phyloP scores from a whole-genome alignment of 1,284 basidiomycete genomes.

The Anthracocystis setariae region DNA sequence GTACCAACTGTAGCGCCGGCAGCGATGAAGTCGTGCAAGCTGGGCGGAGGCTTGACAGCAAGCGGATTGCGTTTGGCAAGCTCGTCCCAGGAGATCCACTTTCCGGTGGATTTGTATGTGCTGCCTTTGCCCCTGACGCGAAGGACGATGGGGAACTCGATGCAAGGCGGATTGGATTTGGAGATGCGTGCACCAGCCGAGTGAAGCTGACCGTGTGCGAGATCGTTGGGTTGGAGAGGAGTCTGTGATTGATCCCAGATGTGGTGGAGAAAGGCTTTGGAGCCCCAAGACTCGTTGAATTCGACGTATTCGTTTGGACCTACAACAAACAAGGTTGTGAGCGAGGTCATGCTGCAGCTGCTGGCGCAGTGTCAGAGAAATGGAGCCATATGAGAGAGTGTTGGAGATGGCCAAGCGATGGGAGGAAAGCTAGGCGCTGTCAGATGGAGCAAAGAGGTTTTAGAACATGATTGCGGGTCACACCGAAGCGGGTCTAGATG shows the following conservation, averaged over 20 bases:
- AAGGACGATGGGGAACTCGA: slow-evolving; percentile 49
- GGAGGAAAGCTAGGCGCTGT: not conserved
- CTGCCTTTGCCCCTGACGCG: slow-evolving; percentile 39
- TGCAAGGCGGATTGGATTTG: slow-evolving; percentile 25
- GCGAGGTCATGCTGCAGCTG: slow-evolving; percentile 32
- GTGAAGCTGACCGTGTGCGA: slow-evolving; percentile 31
- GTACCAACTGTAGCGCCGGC: slow-evolving; percentile 21
- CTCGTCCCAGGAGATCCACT: slow-evolving; percentile 52
- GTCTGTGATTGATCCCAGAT: slow-evolving; percentile 45
- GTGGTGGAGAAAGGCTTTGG: slow-evolving; percentile 51
- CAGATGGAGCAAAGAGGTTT: not conserved
- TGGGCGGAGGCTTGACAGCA: slow-evolving; percentile 25
- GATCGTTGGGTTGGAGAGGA: slow-evolving; percentile 22
- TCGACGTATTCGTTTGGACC: slow-evolving; percentile 53
- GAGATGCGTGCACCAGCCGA: slow-evolving; percentile 45
- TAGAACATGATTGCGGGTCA: not conserved
- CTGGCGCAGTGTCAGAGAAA: slow-evolving; percentile 1
- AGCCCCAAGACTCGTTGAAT: slow-evolving; percentile 51
- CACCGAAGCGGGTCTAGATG: not conserved
- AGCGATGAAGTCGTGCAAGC: slow-evolving; percentile 25
- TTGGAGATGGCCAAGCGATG: not conserved
- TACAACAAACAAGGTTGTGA: slow-evolving; percentile 54
- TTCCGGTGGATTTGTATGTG: slow-evolving; percentile 44
- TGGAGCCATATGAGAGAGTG: not conserved
- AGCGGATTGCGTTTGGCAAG: slow-evolving; percentile 42